Conservation (phyloP, 768 basidiomycete species). For the Tulasnella sp. region DNA sequence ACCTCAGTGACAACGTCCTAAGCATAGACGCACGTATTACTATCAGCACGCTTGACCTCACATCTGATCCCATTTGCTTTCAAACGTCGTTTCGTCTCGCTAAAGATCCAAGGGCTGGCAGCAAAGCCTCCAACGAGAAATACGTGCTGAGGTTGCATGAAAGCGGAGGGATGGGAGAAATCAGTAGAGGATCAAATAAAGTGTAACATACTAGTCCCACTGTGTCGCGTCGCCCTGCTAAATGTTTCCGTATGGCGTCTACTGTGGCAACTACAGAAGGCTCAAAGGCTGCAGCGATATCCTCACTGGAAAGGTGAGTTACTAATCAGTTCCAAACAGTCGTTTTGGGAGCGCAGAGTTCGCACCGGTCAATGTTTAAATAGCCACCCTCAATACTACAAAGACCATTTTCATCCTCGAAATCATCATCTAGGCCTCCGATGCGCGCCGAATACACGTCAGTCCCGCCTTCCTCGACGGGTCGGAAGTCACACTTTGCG, state of each 20-base stretch:
- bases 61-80: conserved; percentile 52
- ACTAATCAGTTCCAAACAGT: no score
- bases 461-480: no score
- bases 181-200: no score
- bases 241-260: conserved; percentile 46
- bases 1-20: conserved; percentile 57
- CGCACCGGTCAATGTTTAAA: neutral
- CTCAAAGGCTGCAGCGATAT: no score
- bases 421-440: neutral
- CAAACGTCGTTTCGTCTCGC: conserved; percentile 72
- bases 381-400: neutral
- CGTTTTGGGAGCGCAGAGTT: no score
- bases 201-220: no score
- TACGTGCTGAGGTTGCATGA: conserved; percentile 55
- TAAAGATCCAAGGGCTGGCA: conserved; percentile 78
- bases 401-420: neutral
- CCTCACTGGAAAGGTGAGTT: no score
- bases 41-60: conserved; percentile 73
- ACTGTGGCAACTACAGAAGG: conserved; percentile 47
- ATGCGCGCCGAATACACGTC: neutral
- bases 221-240: conserved; percentile 45
- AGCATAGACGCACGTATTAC: conserved; percentile 58
- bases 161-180: no score
- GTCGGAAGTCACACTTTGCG: neutral
- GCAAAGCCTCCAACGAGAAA: conserved; percentile 85